phyloP scores from a whole-genome alignment of 495 filamentous ascomycete genomes.

The Penicillium steckii region DNA sequence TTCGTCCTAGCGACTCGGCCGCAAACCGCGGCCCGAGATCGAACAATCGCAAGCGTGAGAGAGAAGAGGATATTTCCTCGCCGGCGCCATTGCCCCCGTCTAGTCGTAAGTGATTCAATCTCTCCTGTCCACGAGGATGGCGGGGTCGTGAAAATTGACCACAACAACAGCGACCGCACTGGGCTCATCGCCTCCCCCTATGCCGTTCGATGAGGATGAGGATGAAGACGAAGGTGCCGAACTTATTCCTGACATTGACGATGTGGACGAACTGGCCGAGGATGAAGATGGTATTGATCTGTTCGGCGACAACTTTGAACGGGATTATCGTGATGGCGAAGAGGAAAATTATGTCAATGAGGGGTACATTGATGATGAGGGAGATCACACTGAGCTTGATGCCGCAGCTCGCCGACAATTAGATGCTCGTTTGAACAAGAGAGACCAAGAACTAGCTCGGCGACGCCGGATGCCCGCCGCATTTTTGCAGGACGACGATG shows the following conservation, averaged over 20 bases:
- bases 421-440: conserved; percentile 76
- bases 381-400: conserved; percentile 73
- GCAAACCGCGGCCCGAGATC: conserved; percentile 74
- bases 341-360: conserved; percentile 64
- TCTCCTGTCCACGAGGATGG: conserved; percentile 19
- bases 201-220: conserved; percentile 63
- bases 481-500: conserved; percentile 88
- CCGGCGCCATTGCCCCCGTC: conserved; percentile 64
- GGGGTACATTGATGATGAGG: conserved; percentile 76
- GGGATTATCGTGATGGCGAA: conserved; percentile 68
- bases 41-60: conserved; percentile 74
- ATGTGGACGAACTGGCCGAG: conserved; percentile 94
- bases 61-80: conserved; percentile 77
- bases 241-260: conserved; percentile 79
- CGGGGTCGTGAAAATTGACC: conserved; percentile 21
- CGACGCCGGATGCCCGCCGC: conserved; percentile 75
- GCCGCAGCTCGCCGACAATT: conserved; percentile 69
- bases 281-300: conserved; percentile 93
- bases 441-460: conserved; percentile 78
- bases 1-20: conserved; percentile 78
- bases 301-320: conserved; percentile 85
- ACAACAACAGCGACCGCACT: conserved; percentile 21
- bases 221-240: conserved; percentile 75
- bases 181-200: conserved; percentile 46
- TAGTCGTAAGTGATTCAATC: conserved; percentile 55